Conservation (phyloP, 139 green algal genomes). For the Chlorella sorokiniana region DNA sequence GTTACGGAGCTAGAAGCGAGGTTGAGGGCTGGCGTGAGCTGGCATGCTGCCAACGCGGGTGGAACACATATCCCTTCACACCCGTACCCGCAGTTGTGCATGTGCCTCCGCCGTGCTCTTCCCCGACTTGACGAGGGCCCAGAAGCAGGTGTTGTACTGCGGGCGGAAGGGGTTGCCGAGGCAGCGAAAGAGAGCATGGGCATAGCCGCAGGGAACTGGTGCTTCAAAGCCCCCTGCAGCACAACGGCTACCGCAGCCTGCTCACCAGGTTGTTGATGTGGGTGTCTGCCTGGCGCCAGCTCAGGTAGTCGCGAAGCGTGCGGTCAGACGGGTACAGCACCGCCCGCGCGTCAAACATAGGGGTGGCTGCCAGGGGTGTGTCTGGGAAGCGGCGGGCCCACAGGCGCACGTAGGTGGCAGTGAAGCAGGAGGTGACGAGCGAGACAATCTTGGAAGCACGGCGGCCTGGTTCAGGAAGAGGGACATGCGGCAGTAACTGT, state of each 20-base stretch:
- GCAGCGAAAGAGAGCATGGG: too few relatives aligned
- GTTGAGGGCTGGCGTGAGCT: not conserved
- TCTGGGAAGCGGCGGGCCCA: conserved; percentile 69
- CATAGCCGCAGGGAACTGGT: too few relatives aligned
- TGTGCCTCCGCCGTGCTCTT: conserved; percentile 67
- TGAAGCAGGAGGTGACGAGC: conserved; percentile 85
- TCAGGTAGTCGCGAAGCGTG: conserved; percentile 87
- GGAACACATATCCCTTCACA: not conserved
- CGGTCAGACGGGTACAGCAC: conserved; percentile 83
- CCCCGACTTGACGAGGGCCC: conserved; percentile 81
- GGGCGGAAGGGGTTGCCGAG: not conserved
- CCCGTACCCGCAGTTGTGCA: conserved; percentile 18
- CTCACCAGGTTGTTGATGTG: conserved; percentile 93
- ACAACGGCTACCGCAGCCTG: not conserved
- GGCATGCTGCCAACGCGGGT: not conserved
- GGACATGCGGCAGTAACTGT: not conserved
- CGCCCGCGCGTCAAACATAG: conserved; percentile 89
- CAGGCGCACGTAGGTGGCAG: conserved; percentile 77
- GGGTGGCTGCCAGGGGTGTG: conserved; percentile 63
- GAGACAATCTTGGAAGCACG: conserved; percentile 87
- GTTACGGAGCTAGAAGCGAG: not conserved
- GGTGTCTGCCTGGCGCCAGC: conserved; percentile 92
- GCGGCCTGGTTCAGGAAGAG: conserved; percentile 50
- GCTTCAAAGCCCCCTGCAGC: too few relatives aligned
- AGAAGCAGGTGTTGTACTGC: conserved; percentile 98